These are phyloP conservation scores for Protomyces gravidus DNA, from an alignment of 1,139 yeast species.

Conservation along the genomic window DNA sequence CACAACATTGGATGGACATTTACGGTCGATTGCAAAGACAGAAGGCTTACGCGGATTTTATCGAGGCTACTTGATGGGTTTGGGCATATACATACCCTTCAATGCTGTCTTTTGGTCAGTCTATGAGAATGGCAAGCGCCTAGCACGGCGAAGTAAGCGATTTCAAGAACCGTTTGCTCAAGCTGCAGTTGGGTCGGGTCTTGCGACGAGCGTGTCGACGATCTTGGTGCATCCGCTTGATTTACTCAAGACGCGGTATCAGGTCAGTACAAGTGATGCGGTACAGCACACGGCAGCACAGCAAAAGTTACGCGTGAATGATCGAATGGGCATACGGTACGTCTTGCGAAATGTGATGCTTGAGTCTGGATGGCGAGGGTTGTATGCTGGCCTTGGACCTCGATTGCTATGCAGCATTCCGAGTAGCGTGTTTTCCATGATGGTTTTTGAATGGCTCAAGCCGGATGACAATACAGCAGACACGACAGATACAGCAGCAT, in stretches of 20 bases:
- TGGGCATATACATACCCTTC: slow-evolving; percentile 35
- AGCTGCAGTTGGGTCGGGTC: slow-evolving; percentile 41
- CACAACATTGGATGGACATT: slow-evolving; percentile 35
- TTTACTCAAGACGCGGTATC: slow-evolving; percentile 47
- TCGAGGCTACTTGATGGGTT: slow-evolving; percentile 46
- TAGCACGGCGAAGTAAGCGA: slow-evolving; percentile 7
- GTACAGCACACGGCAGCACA: slow-evolving; percentile 1
- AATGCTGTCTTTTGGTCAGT: slow-evolving; percentile 35
- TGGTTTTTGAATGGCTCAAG: slow-evolving; percentile 29
- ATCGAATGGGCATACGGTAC: slow-evolving; percentile 13
- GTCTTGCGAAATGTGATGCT: slow-evolving; percentile 23
- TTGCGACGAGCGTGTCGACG: slow-evolving; percentile 44
- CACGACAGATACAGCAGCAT: too few species aligned
- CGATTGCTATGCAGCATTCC: slow-evolving; percentile 29
- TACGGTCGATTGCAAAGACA: slow-evolving; percentile 38
- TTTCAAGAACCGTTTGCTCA: slow-evolving; percentile 10
- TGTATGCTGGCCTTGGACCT: slow-evolving; percentile 26
- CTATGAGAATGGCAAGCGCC: slow-evolving; percentile 31
- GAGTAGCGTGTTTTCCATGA: slow-evolving; percentile 29
- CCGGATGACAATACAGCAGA: slow-evolving; percentile 16
- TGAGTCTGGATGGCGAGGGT: slow-evolving; percentile 27
- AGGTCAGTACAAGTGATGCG: slow-evolving; percentile 33
- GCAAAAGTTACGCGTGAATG: not conserved
- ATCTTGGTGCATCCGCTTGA: slow-evolving; percentile 45
- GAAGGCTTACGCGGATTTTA: slow-evolving; percentile 45